Conservation (phyloP, 352 stramenopile species). For the Pythium sp. region DNA sequence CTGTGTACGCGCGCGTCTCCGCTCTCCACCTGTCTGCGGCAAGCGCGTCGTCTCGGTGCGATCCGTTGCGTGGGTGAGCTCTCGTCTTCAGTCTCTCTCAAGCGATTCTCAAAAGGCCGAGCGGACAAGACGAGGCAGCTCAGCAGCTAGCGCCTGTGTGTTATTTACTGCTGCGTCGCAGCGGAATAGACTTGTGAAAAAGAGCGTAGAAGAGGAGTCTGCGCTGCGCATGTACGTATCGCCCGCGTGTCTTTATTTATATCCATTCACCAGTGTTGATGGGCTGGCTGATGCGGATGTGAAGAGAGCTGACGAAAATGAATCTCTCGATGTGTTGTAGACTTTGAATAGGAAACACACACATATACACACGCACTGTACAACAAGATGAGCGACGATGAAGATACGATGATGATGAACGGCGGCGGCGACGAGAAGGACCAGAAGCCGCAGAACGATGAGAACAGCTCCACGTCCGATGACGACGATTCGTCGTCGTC, state of each 20-base stretch:
- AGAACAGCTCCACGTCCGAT: conserved; percentile 64
- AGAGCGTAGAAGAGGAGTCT: background rate
- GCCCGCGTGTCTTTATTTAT: background rate
- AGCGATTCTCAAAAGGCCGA: background rate
- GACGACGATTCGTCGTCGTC: conserved; percentile 78
- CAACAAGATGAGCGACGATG: conserved; percentile 32
- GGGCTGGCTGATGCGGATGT: background rate
- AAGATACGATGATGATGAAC: conserved; percentile 19
- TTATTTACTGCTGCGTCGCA: background rate
- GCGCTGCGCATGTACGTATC: conserved; percentile 3
- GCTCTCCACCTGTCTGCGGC: background rate
- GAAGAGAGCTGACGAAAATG: background rate
- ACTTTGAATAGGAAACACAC: background rate
- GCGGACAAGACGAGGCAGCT: background rate
- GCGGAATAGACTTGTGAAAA: background rate
- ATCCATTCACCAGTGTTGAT: background rate
- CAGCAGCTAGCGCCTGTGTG: background rate
- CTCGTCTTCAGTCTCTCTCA: background rate
- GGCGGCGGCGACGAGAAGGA: conserved; percentile 26
- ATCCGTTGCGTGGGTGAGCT: background rate
- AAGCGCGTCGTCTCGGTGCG: background rate
- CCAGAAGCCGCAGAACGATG: conserved; percentile 29
- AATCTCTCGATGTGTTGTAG: background rate
- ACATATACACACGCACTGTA: background rate
- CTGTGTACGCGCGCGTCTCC: background rate